Base-by-base conservation (phyloP, 768 basidiomycete species). In the Rhizopogon vinicolor region DNA sequence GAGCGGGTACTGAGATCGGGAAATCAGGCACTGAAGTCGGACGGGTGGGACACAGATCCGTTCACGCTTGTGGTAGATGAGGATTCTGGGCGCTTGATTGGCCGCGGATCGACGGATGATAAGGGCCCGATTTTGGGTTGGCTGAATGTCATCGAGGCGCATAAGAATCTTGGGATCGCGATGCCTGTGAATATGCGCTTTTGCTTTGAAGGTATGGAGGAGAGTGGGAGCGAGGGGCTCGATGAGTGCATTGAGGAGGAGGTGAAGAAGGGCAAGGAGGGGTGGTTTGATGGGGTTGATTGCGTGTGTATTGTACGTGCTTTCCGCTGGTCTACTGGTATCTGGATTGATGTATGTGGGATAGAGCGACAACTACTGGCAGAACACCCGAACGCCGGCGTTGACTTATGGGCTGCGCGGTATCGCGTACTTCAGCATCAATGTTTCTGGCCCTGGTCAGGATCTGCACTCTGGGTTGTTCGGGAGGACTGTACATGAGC, bases 151-250 rank as follows among this genome's bases (percentile, higher is more conserved):
- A 76, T 96, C 43, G 87, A 95, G 60, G 93, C 91, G 54, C 93
- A 95, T 53, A 73, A 81, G 53, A 75, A 84, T 54, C 80, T 81
- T 37, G 76, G 81, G 22, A 74, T 84, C 43, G 80, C 83, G 45
- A 79, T 96, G 18, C 94, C 94, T 2, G 91, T 98, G 28, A 97
- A 98, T 68, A 72, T 98, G 53, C 83, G 84, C 60, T 86, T 91
- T 76, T 92, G 90, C 77, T 94, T 98, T 63, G 96, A 98, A 69
- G 95, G 91, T 4, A 98, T 97, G 95, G 96, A 98, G 69, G 96
- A 98, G 75, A 87, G 81, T 58, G 95, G 94, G 5, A 91, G 88
- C 41, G 90, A 91, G 62, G 93, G 94, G 1, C 79, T 98, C 12
- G 94, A 97, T 63, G 89, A 91, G 35, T 82, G 96, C 43, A 91